Evolutionary conservation across 371 early-diverging fungal genomes (phyloP).

Genomic region (Mortierella sp.): DNA sequence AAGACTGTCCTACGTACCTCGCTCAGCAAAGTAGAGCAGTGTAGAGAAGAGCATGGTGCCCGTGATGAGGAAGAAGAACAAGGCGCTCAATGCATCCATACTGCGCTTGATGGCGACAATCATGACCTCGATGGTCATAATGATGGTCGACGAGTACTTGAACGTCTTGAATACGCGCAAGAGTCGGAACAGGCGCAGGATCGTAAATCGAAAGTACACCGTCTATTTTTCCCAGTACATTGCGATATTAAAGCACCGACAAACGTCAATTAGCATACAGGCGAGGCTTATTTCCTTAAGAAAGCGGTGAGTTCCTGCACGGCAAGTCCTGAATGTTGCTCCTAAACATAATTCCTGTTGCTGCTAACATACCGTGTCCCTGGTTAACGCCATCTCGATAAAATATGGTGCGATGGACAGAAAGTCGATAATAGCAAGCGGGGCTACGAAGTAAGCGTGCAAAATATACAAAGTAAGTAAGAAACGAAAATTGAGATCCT

Average conservation of each 20-base stretch:
- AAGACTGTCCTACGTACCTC: constrained; percentile 61
- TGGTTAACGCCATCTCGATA: constrained; percentile 77
- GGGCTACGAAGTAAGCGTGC: constrained; percentile 62
- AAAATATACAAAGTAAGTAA: neutral
- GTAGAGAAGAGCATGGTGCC: constrained; percentile 83
- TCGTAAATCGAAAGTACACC: constrained; percentile 88
- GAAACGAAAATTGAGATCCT: neutral
- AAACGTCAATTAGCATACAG: neutral
- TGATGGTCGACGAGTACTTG: constrained; percentile 80
- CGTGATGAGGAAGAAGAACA: constrained; percentile 84
- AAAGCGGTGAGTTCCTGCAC: neutral
- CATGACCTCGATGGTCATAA: constrained; percentile 91
- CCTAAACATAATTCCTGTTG: neutral
- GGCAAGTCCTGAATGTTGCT: neutral
- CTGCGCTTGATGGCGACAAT: constrained; percentile 85
- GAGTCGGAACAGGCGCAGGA: constrained; percentile 84
- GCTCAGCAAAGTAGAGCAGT: constrained; percentile 87
- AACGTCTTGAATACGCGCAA: constrained; percentile 87
- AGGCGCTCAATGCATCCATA: constrained; percentile 83
- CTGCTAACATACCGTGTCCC: constrained; percentile 73
- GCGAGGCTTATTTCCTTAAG: neutral
- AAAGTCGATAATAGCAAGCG: constrained; percentile 83
- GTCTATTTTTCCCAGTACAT: constrained; percentile 58
- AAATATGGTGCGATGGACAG: constrained; percentile 88
- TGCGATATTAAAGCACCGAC: neutral